A percentile compares a stretch with the other conserved stretches of the same genome.
Evolutionary conservation across 106 monocot species (phyloP).

Genomic region (Acorus gramineus): DNA sequence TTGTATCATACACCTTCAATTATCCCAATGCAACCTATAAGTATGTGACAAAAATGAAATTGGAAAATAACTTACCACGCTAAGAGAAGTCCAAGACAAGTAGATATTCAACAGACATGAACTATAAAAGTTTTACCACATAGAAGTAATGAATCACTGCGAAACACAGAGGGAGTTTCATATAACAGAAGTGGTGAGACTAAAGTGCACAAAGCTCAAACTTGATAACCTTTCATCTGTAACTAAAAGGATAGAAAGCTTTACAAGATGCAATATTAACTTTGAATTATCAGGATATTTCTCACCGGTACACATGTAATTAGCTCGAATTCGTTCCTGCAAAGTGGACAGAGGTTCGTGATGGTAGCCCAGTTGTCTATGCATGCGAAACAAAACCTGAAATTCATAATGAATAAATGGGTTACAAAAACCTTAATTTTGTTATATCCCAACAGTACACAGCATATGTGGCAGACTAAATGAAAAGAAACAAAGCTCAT

Average conservation of each 20-base stretch:
- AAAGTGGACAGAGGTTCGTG: slow-evolving; percentile 89
- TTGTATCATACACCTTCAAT: slow-evolving; percentile 69
- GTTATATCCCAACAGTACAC: no score
- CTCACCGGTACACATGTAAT: slow-evolving; percentile 89
- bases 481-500: not conserved
- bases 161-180: no score
- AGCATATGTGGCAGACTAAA: no score
- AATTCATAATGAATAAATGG: not conserved
- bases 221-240: not conserved
- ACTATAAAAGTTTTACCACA: no score
- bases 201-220: not conserved
- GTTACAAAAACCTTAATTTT: no score
- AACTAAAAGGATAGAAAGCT: not conserved
- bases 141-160: no score
- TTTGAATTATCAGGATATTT: slow-evolving; percentile 11
- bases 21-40: slow-evolving; percentile 3
- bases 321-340: slow-evolving; percentile 81
- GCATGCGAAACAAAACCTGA: slow-evolving; percentile 97
- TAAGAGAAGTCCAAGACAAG: no score
- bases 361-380: slow-evolving; percentile 94
- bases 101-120: no score
- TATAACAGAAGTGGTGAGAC: no score
- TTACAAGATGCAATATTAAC: not conserved
- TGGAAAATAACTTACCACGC: no score
- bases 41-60: no score